A percentile compares a stretch with the other conserved stretches of the same genome.
These are phyloP conservation scores for Phycomyces nitens DNA, from an alignment of 192 early-diverging fungal genomes.

Conservation along the genomic window DNA sequence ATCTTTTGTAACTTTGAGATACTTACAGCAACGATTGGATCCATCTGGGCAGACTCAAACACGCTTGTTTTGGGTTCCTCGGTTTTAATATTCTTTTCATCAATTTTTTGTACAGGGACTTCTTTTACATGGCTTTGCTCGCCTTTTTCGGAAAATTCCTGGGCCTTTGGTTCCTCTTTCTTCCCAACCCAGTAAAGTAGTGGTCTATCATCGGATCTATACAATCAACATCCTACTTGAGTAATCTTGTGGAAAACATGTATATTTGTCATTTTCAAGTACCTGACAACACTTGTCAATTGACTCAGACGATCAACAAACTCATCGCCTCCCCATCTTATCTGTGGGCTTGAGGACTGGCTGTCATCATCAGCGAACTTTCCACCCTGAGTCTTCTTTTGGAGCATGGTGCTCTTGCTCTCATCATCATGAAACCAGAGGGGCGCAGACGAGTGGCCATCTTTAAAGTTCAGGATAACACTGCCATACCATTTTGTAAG, in stretches of 20 bases:
- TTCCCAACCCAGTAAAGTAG: not conserved
- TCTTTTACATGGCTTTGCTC: too few relatives aligned
- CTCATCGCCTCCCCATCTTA: slow-evolving; percentile 69
- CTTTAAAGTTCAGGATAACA: slow-evolving; percentile 59
- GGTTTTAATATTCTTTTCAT: not conserved
- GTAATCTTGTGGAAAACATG: not conserved
- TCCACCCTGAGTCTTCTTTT: slow-evolving; percentile 17
- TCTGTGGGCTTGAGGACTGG: slow-evolving; percentile 19
- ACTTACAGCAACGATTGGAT: slow-evolving; percentile 40
- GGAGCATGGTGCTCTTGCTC: slow-evolving; percentile 48
- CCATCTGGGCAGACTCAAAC: slow-evolving; percentile 35
- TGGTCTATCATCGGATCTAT: not conserved
- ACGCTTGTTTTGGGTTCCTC: slow-evolving; percentile 20
- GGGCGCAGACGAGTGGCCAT: slow-evolving; percentile 59
- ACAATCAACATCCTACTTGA: not conserved
- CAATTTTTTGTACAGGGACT: not conserved
- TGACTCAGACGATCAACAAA: slow-evolving; percentile 51
- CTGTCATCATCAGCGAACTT: slow-evolving; percentile 5
- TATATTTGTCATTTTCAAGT: slow-evolving; percentile 5
- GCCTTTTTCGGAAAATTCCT: not conserved
- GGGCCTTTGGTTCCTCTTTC: not conserved
- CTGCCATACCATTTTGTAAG: slow-evolving; percentile 69
- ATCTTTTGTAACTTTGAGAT: not conserved
- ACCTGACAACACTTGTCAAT: slow-evolving; percentile 38
- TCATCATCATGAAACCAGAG: slow-evolving; percentile 78